phyloP scores from a whole-genome alignment of 2,329 filamentous ascomycete species.

The Paecilomyces variotii region DNA sequence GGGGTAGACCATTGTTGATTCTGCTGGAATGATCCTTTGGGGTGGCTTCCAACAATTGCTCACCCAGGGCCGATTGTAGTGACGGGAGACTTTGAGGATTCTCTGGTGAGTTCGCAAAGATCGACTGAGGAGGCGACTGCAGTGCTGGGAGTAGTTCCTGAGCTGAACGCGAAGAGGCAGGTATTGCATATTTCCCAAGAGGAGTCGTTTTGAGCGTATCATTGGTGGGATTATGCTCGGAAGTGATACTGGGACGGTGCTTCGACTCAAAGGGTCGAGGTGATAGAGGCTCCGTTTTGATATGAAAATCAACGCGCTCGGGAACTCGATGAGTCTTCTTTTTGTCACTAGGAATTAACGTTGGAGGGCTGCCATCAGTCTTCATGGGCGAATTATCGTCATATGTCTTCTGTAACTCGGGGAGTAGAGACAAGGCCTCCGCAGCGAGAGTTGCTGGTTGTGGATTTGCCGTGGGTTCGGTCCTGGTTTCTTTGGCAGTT shows the following conservation, averaged over 20 bases:
- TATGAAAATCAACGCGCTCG: not conserved
- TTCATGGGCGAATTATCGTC: not conserved
- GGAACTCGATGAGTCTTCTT: not conserved
- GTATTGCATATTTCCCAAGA: slow-evolving; percentile 25
- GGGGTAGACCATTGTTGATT: slow-evolving; percentile 17
- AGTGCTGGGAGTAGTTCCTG: slow-evolving; percentile 31
- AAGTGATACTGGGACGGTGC: not conserved
- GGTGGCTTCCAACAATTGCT: slow-evolving; percentile 13
- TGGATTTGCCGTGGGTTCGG: not conserved
- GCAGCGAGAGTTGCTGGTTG: not conserved
- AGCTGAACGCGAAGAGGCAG: slow-evolving; percentile 19
- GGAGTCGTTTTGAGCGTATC: slow-evolving; percentile 20
- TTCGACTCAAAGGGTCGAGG: slow-evolving; percentile 1
- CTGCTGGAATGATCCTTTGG: slow-evolving; percentile 19
- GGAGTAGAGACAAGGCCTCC: not conserved
- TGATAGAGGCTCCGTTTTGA: slow-evolving; percentile 2
- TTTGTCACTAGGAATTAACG: not conserved
- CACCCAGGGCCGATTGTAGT: slow-evolving; percentile 30
- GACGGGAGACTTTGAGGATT: slow-evolving; percentile 32
- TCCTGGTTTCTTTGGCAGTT: not conserved
- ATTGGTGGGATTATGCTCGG: slow-evolving; percentile 3
- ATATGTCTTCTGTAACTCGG: not conserved
- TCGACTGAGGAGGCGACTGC: slow-evolving; percentile 28
- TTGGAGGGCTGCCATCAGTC: not conserved
- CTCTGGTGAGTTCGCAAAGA: slow-evolving; percentile 25